Base-by-base conservation (phyloP, 1,284 basidiomycete genomes). In the Cerioporus squamosus region DNA sequence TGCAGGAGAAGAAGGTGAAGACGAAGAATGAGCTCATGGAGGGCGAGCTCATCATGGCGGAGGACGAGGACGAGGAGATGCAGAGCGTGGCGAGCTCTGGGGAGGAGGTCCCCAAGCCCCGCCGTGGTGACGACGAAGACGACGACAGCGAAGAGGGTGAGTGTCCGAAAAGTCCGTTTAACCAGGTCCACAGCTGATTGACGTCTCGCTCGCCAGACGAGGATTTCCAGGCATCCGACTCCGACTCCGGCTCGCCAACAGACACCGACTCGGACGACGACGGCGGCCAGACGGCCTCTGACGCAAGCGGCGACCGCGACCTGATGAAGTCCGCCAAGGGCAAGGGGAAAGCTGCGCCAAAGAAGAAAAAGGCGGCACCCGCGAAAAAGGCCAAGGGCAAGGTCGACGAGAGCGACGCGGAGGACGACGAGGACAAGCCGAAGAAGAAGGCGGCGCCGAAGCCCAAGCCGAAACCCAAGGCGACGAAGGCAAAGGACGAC, bases 11-110 rank as follows among this genome's bases (percentile, higher is more conserved):
- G 81, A 97, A 96, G 75, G 85, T 98, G 64, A 86, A 90, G 67
- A 85, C 97, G 61, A 97, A 98, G 86, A 98, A 96, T 75, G 95
- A 98, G 84, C 95, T 97, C 85, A 90, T 94, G 59, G 97, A 98
- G 69, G 90, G 88, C 18, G 90, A 92, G 70, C 77, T 88, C 65
- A 78, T 91, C 59, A 88, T 88, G 24, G 90, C 77, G 24, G 90
- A 83, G 17, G 90, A 93, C 56, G 94, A 94, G 43, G 93, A 95
- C 66, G 90, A 91, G 38, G 89, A 92, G 68, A 93, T 93, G 86
- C 87, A 89, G 70, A 91, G 88, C 67, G 86, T 87, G 10, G 83
- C 83, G 60, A 91, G 89, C 67, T 77, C 76, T 53, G 90, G 89
- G 46, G 90, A 90, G 61, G 87, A 87, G 61, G 79, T 73, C 33